A percentile compares a stretch with the other conserved stretches of the same genome.
Conservation (phyloP, 352 stramenopile species). For the Phytophthora hybrid region DNA sequence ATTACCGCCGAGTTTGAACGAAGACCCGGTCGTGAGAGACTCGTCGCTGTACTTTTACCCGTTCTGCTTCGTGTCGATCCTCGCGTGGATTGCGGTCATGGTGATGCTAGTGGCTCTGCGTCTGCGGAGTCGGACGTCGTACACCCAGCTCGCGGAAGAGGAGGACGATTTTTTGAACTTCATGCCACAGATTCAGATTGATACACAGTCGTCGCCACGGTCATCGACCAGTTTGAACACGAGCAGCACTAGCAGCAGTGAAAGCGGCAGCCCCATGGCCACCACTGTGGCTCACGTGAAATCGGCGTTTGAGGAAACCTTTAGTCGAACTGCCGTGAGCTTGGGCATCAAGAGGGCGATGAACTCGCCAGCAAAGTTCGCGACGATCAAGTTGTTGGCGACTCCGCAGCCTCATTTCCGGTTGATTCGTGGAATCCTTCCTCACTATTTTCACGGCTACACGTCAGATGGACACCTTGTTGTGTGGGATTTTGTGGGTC, state of each 20-base stretch:
- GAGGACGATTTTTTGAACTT: slow-evolving; percentile 60
- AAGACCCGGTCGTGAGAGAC: slow-evolving; percentile 49
- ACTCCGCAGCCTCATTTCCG: slow-evolving; percentile 78
- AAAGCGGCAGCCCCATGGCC: slow-evolving; percentile 33
- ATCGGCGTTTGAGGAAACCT: slow-evolving; percentile 76
- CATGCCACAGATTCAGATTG: slow-evolving; percentile 51
- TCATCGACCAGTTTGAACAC: slow-evolving; percentile 43
- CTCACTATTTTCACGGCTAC: slow-evolving; percentile 84
- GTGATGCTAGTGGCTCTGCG: slow-evolving; percentile 74
- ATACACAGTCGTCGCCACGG: slow-evolving; percentile 27
- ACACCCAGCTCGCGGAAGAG: slow-evolving; percentile 73
- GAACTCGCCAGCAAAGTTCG: slow-evolving; percentile 39
- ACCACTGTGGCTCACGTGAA: slow-evolving; percentile 69
- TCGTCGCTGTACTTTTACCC: slow-evolving; percentile 80
- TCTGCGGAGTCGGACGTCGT: slow-evolving; percentile 67
- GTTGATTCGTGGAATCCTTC: slow-evolving; percentile 72
- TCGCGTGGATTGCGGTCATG: slow-evolving; percentile 73
- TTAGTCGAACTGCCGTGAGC: slow-evolving; percentile 47
- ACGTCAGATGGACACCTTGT: slow-evolving; percentile 71
- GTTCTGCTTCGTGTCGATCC: slow-evolving; percentile 76
- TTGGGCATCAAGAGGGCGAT: slow-evolving; percentile 57
- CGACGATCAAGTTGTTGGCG: slow-evolving; percentile 46
- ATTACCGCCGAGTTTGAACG: slow-evolving; percentile 41
- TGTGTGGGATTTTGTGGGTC: slow-evolving; percentile 81
- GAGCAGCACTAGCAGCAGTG: slow-evolving; percentile 47